A percentile compares a stretch with the other conserved stretches of the same genome.
These are phyloP conservation scores for Eucalyptus rudis DNA, from an alignment of 345 rosid genomes.

Conservation along the genomic window DNA sequence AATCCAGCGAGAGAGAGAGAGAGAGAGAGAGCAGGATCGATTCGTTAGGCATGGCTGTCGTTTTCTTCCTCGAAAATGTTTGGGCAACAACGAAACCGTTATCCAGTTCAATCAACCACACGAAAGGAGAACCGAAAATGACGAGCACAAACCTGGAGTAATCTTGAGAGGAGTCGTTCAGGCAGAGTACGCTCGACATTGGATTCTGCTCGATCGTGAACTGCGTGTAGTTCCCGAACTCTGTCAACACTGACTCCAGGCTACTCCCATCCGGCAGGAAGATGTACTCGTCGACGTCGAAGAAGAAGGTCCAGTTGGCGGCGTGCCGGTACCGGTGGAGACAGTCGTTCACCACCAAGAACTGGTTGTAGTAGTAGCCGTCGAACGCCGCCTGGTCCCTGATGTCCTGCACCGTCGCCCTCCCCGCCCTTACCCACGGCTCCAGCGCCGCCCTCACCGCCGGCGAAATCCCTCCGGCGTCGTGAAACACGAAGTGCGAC, in stretches of 20 bases:
- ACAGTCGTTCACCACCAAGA: slow-evolving; percentile 79
- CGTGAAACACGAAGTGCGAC: slow-evolving; percentile 82
- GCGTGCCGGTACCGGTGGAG: slow-evolving; percentile 50
- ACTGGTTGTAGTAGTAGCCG: slow-evolving; percentile 83
- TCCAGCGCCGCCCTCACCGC: slow-evolving; percentile 53
- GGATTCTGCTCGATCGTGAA: slow-evolving; percentile 93
- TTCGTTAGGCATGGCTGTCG: background rate
- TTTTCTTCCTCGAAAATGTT: background rate
- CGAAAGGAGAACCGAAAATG: background rate
- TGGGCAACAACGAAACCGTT: background rate
- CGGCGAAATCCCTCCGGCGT: slow-evolving; percentile 64
- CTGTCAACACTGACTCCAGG: slow-evolving; percentile 43
- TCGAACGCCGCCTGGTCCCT: slow-evolving; percentile 49
- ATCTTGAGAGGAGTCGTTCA: slow-evolving; percentile 39
- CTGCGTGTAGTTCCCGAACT: slow-evolving; percentile 52
- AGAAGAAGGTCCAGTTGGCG: slow-evolving; percentile 80
- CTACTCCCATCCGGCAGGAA: slow-evolving; percentile 42
- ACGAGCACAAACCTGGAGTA: slow-evolving; percentile 35
- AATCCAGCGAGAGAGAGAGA: background rate
- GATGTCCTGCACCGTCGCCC: slow-evolving; percentile 72
- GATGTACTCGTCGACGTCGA: slow-evolving; percentile 85
- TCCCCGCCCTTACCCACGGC: slow-evolving; percentile 71
- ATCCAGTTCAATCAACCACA: background rate
- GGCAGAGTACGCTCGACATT: slow-evolving; percentile 70
- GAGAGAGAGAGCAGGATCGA: background rate